phyloP scores from a whole-genome alignment of 192 early-diverging fungal species.

The Linderina pennispora region DNA sequence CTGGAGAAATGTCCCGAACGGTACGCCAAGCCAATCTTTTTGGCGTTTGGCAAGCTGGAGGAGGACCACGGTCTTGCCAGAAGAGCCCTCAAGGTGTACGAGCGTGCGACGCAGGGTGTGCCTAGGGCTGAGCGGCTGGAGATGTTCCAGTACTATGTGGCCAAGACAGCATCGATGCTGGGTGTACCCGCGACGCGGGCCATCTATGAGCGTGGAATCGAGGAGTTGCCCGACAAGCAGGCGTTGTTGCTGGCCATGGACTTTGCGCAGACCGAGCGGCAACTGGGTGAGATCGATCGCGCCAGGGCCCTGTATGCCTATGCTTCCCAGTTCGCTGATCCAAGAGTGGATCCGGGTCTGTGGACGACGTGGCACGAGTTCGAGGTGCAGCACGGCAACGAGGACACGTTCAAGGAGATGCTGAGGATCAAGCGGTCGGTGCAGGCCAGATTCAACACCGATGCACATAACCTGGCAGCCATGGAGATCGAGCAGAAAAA shows the following conservation, averaged over 20 bases:
- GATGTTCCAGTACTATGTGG: slow-evolving; percentile 86
- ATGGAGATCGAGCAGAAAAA: slow-evolving; percentile 3
- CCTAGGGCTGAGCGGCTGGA: slow-evolving; percentile 65
- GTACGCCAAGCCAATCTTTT: slow-evolving; percentile 78
- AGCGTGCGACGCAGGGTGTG: slow-evolving; percentile 83
- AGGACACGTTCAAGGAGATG: slow-evolving; percentile 99
- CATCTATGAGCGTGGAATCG: slow-evolving; percentile 91
- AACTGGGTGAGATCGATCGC: slow-evolving; percentile 91
- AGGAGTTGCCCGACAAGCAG: slow-evolving; percentile 72
- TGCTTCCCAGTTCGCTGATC: slow-evolving; percentile 82
- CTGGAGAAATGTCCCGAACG: slow-evolving; percentile 77
- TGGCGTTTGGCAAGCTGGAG: slow-evolving; percentile 89
- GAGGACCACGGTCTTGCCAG: slow-evolving; percentile 87
- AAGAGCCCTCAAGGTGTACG: slow-evolving; percentile 91
- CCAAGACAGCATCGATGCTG: slow-evolving; percentile 79
- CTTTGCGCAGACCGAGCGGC: slow-evolving; percentile 83
- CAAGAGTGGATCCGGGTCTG: slow-evolving; percentile 64
- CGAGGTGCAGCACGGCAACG: slow-evolving; percentile 95
- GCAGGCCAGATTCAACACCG: slow-evolving; percentile 77
- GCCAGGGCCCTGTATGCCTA: slow-evolving; percentile 85
- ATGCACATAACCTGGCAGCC: slow-evolving; percentile 58
- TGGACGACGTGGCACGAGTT: slow-evolving; percentile 96
- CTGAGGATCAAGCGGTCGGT: slow-evolving; percentile 87
- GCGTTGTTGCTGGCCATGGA: slow-evolving; percentile 72
- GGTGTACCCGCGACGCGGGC: slow-evolving; percentile 82